These are phyloP conservation scores for Stagonosporopsis rhizophila DNA, from an alignment of 2,329 filamentous ascomycete genomes.

Conservation along the genomic window DNA sequence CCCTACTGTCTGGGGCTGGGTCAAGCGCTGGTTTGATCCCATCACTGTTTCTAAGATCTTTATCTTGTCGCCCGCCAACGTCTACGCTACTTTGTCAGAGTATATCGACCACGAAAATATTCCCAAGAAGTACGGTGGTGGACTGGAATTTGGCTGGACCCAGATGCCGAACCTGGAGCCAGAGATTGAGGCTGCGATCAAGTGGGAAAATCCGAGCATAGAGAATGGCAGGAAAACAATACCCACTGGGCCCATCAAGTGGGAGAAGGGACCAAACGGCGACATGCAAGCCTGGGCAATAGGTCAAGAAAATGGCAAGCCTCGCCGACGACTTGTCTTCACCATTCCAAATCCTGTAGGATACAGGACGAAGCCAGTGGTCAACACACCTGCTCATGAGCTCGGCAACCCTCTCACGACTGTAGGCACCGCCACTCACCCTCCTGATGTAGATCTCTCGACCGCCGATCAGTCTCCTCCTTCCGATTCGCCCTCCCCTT, in stretches of 20 bases:
- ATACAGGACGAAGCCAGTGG: conserved; percentile 34
- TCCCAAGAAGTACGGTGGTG: conserved; percentile 87
- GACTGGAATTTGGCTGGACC: conserved; percentile 83
- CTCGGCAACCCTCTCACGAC: conserved; percentile 38
- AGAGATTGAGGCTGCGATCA: conserved; percentile 50
- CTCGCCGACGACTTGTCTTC: conserved; percentile 50
- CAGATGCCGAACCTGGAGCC: conserved; percentile 75
- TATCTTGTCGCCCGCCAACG: conserved; percentile 77
- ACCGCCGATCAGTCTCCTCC: conserved; percentile 29
- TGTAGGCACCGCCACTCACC: conserved; percentile 47
- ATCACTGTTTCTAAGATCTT: conserved; percentile 93
- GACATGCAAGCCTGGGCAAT: conserved; percentile 55
- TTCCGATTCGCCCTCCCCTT: conserved; percentile 29
- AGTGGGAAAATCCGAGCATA: conserved; percentile 49
- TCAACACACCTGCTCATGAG: conserved; percentile 39
- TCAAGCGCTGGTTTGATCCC: conserved; percentile 91
- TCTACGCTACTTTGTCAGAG: conserved; percentile 75
- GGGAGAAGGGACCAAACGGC: conserved; percentile 53
- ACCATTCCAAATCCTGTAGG: conserved; percentile 45
- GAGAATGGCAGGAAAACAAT: conserved; percentile 51
- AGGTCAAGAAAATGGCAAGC: conserved; percentile 53
- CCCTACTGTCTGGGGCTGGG: conserved; percentile 91
- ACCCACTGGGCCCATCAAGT: conserved; percentile 57
- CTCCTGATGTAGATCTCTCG: conserved; percentile 32
- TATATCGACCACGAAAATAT: conserved; percentile 87